Base-by-base conservation (phyloP, 2,329 filamentous ascomycete species). In the Hymenoscyphus repandus region DNA sequence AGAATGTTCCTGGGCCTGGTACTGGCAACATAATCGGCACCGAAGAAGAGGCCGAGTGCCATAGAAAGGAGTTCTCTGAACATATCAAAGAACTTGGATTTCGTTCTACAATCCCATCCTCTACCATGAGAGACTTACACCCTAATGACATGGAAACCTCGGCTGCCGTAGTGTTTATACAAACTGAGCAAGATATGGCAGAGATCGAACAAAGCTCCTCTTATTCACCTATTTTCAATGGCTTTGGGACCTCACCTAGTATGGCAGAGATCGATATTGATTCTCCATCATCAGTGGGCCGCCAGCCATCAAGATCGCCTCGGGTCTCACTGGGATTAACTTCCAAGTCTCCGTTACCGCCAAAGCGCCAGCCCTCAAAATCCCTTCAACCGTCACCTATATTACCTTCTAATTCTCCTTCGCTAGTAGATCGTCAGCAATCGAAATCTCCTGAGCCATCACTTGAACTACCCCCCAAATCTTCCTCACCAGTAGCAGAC, bases 41-140 rank as follows among this genome's bases (percentile, higher is more conserved):
- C 30, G 57, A 58, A 22, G 53, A 54, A 12, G 49, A 60, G 9
- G 60, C 61, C 5, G 57, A 60, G 13, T 57, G 57, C 22, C 53
- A 57, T 7, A 68, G 55, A 17, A 65, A 67, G 38, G 69, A 74
- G 20, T 74, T 76, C 36, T 70, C 69, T 42, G 59, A 68, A 38
- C 63, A 77, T 43, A 76, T 77, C 37, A 69, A 67, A 44, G 71
- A 77, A 43, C 74, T 73, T 12, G 74, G 74, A 3, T 77, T 76
- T 59, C 66, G 72, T 33, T 72, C 72, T 18, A 68, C 68, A 15
- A 58, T 76, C 39, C 68, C 72, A 45, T 70, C 71, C 3, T 68
- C 73, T 12, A 55, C 69, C 18, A 40, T 60, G 32, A 62, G 54
- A 42, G 53, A 61, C 22, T 52, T 59, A 38, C 55, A 50, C 37